Evolutionary conservation across 2,329 filamentous ascomycete genomes (phyloP).

Genomic region (Teratosphaeria viscida): DNA sequence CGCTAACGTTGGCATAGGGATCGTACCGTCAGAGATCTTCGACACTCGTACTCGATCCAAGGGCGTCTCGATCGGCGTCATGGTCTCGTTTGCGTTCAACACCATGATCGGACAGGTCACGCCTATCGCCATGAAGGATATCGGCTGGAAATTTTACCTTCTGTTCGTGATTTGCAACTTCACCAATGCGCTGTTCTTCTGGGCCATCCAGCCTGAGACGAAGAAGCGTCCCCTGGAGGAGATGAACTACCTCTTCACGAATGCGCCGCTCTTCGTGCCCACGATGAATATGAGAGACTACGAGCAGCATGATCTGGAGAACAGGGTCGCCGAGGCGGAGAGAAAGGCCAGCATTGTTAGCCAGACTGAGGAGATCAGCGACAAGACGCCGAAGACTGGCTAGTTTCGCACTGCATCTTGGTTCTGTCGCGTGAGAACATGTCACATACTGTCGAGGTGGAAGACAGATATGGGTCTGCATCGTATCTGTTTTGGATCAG

Average conservation of each 20-base stretch:
- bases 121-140: constrained; percentile 45
- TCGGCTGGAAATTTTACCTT: constrained; percentile 49
- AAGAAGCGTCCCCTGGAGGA: constrained; percentile 50
- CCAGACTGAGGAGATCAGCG: constrained; percentile 22
- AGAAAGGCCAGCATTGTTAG: constrained; percentile 34
- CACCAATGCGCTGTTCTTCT: constrained; percentile 59
- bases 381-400: background rate
- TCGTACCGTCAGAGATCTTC: constrained; percentile 41
- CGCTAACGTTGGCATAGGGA: background rate
- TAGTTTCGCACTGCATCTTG: background rate
- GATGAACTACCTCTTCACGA: constrained; percentile 43
- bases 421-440: background rate
- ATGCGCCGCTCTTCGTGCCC: constrained; percentile 54
- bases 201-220: constrained; percentile 56
- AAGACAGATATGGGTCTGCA: too few species aligned
- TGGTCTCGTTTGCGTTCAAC: constrained; percentile 65
- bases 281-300: constrained; percentile 46
- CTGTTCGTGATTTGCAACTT: constrained; percentile 58
- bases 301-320: constrained; percentile 47
- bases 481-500: too few species aligned
- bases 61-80: constrained; percentile 63
- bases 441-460: background rate
- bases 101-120: constrained; percentile 65
- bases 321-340: constrained; percentile 46
- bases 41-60: constrained; percentile 66